Base-by-base conservation (phyloP, 139 green algal species). In the Ostreobium quekettii region DNA sequence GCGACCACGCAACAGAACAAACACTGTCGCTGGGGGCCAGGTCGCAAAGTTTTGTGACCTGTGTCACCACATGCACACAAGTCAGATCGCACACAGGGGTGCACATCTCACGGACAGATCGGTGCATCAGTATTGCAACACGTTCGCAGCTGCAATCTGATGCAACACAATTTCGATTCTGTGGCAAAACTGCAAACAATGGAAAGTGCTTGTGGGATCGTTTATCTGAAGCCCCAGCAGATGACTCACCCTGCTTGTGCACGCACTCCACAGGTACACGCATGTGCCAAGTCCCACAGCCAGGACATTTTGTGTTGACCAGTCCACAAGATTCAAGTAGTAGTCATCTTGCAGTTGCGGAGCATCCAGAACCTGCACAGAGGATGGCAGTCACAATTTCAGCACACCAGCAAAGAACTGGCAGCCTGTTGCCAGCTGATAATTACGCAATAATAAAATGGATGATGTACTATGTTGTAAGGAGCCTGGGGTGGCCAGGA, bases 281-380 rank as follows among this genome's bases (percentile, higher is more conserved):
- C 83, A 95, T 7, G 85, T 80, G 37, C 87, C 91, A 46, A 98
- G 79, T 2, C 90, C 92, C 47, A 97, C 93, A 22, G 93, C 92
- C 39, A 97, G 81, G 32, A 93, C 76, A 77, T 98, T 97, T 56
- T 93, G 83, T 5, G 80, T 68, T 0, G 83, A 93, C 93, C 93
- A 98, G 77, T 98, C 93, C 64, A 98, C 92, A 46, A 98, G 79
- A 80, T 98, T 98, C 53, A 98, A 83, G 82, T 98, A 98, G 74
- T 97, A 98, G 76, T 98, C 93, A 75, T 98, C 93, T 26, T 90
- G 82, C 22, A 98, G 72, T 1, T 78, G 71, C 0, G 90, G 90
- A 0, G 90, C 90, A 73, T 90, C 84, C n/a, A 89, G 62, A 0
- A 89, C 82, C 59, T 77, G 56, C 6, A 26, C 24, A 5, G 36